phyloP scores from a whole-genome alignment of 2,329 filamentous ascomycete species.

The Dothistroma pini region DNA sequence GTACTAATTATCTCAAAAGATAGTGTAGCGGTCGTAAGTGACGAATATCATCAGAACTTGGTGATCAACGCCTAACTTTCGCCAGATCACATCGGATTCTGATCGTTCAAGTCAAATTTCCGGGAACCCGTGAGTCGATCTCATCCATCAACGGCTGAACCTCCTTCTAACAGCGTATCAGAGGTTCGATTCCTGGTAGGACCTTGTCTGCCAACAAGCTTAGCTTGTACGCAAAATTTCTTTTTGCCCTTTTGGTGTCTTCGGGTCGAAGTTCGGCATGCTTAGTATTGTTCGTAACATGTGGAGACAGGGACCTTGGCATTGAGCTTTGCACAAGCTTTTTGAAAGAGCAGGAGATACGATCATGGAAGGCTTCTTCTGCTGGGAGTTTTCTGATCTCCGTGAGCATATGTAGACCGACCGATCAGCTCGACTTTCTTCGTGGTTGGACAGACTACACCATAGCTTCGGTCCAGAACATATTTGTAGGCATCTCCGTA shows the following conservation, averaged over 20 bases:
- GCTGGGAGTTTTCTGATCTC: no score
- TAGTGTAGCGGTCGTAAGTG: slow-evolving; percentile 4
- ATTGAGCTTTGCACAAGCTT: no score
- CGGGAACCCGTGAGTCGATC: slow-evolving; percentile 1
- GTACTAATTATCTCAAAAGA: not conserved
- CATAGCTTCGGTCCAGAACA: no score
- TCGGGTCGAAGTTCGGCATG: no score
- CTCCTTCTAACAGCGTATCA: not conserved
- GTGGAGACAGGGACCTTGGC: not conserved
- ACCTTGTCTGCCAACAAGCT: not conserved
- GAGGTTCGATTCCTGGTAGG: slow-evolving; percentile 10
- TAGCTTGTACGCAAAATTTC: not conserved
- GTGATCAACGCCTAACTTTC: not conserved
- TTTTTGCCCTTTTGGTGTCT: no score
- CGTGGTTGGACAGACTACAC: no score
- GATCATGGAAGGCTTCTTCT: no score
- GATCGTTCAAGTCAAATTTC: not conserved
- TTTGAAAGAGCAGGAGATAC: no score
- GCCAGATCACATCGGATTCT: slow-evolving; percentile 7
- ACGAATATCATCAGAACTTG: not conserved
- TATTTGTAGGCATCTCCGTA: no score
- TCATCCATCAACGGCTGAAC: not conserved
- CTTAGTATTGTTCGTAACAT: no score
- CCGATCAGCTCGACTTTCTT: no score
- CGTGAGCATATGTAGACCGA: no score